A percentile compares a stretch with the other conserved stretches of the same genome.
These are phyloP conservation scores for Salix brachista DNA, from an alignment of 345 rosid genomes.

Conservation along the genomic window DNA sequence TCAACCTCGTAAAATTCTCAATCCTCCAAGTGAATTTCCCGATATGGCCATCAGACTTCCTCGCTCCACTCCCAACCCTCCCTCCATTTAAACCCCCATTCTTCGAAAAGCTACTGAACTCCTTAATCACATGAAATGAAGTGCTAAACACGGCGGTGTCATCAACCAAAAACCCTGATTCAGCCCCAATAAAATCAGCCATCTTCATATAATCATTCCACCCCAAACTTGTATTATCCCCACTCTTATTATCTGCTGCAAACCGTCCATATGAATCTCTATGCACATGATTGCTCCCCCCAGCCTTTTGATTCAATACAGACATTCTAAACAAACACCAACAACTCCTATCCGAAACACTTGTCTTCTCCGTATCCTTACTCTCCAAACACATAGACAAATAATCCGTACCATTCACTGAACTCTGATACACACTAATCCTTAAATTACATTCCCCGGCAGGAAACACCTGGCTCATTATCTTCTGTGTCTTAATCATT, in stretches of 20 bases:
- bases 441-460: conserved; percentile 95
- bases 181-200: conserved; percentile 68
- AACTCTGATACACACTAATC: conserved; percentile 89
- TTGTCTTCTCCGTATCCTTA: conserved; percentile 77
- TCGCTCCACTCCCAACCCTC: conserved; percentile 54
- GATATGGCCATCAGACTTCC: conserved; percentile 87
- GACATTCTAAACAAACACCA: conserved; percentile 99
- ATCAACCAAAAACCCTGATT: conserved; percentile 73
- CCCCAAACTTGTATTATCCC: conserved; percentile 93
- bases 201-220: conserved; percentile 99
- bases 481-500: conserved; percentile 96
- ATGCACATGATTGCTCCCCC: conserved; percentile 78
- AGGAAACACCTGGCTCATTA: conserved; percentile 96
- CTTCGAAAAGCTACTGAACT: conserved; percentile 67
- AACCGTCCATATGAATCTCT: conserved; percentile 90
- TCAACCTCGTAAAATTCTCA: conserved; percentile 85
- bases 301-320: conserved; percentile 81
- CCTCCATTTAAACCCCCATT: conserved; percentile 56
- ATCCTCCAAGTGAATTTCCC: conserved; percentile 91
- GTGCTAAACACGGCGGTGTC: conserved; percentile 89
- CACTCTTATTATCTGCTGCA: conserved; percentile 89
- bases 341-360: conserved; percentile 72
- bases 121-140: conserved; percentile 91
- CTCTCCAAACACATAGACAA: conserved; percentile 98
- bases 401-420: conserved; percentile 74